Evolutionary conservation across 805 yeast species (phyloP).

Genomic region (Hanseniaspora lachancei): DNA sequence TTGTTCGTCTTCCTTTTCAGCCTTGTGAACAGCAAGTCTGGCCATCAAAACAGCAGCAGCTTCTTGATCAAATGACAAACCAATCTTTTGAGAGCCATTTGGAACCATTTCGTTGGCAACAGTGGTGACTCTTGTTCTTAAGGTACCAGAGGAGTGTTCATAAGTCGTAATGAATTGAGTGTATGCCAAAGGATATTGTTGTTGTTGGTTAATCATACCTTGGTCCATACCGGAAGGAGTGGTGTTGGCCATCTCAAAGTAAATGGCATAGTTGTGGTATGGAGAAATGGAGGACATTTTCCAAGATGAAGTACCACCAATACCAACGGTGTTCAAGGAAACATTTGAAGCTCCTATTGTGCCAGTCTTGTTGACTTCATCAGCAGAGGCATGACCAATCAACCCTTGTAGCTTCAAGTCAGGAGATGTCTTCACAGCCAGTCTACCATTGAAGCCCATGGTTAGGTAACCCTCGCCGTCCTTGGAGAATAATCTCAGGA

Average conservation of each 20-base stretch:
- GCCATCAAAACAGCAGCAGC: slow-evolving; percentile 94
- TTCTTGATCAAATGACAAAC: slow-evolving; percentile 85
- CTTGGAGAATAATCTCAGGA: slow-evolving; percentile 71
- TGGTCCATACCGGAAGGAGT: slow-evolving; percentile 19
- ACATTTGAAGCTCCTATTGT: slow-evolving; percentile 50
- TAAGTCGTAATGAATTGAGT: slow-evolving; percentile 84
- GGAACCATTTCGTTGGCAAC: slow-evolving; percentile 42
- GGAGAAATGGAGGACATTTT: slow-evolving; percentile 75
- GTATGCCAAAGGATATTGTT: slow-evolving; percentile 28
- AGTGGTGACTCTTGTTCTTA: slow-evolving; percentile 82
- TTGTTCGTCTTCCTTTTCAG: slow-evolving; percentile 73
- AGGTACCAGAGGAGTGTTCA: slow-evolving; percentile 90
- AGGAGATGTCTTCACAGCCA: slow-evolving; percentile 75
- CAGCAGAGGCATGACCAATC: slow-evolving; percentile 82
- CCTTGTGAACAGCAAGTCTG: slow-evolving; percentile 75
- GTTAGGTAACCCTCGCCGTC: slow-evolving; percentile 77
- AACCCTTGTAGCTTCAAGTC: slow-evolving; percentile 85
- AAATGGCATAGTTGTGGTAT: slow-evolving; percentile 74
- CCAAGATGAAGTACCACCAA: slow-evolving; percentile 87
- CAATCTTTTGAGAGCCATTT: slow-evolving; percentile 42
- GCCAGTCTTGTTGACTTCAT: slow-evolving; percentile 31
- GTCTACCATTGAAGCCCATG: slow-evolving; percentile 80
- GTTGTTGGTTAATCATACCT: slow-evolving; percentile 18
- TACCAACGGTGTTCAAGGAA: slow-evolving; percentile 85
- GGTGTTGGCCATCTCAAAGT: slow-evolving; percentile 60